phyloP scores from a whole-genome alignment of 2,329 filamentous ascomycete species.

The Xylaria multiplex region DNA sequence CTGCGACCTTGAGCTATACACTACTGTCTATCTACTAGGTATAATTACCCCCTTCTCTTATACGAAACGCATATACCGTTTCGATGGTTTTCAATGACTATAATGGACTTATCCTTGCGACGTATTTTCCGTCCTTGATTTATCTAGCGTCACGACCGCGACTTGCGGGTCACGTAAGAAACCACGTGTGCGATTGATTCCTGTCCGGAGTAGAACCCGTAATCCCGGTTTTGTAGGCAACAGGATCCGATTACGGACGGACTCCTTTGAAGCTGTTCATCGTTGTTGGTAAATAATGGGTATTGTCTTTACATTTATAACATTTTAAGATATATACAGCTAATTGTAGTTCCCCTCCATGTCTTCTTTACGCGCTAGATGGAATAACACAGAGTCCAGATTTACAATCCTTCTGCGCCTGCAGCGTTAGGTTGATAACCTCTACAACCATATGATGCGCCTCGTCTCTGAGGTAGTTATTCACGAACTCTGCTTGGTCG shows the following conservation, averaged over 20 bases:
- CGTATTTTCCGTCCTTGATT: background rate
- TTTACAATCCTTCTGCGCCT: constrained; percentile 35
- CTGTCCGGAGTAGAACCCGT: too few relatives aligned
- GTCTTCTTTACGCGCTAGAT: background rate
- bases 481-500: constrained; percentile 26
- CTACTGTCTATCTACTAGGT: background rate
- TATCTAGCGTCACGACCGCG: background rate
- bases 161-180: background rate
- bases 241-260: too few relatives aligned
- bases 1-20: background rate
- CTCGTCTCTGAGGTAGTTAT: constrained; percentile 35
- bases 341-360: background rate
- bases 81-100: background rate
- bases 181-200: too few relatives aligned
- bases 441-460: constrained; percentile 41
- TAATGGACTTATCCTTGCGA: background rate
- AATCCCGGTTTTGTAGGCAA: too few relatives aligned
- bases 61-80: background rate
- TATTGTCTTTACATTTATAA: too few relatives aligned
- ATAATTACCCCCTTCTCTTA: background rate
- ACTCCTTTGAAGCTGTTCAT: too few relatives aligned
- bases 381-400: constrained; percentile 31
- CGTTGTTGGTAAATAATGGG: too few relatives aligned
- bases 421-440: constrained; percentile 37
- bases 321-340: background rate